Base-by-base conservation (phyloP, 2,329 filamentous ascomycete genomes). In the Ophiostoma triangulosporum region DNA sequence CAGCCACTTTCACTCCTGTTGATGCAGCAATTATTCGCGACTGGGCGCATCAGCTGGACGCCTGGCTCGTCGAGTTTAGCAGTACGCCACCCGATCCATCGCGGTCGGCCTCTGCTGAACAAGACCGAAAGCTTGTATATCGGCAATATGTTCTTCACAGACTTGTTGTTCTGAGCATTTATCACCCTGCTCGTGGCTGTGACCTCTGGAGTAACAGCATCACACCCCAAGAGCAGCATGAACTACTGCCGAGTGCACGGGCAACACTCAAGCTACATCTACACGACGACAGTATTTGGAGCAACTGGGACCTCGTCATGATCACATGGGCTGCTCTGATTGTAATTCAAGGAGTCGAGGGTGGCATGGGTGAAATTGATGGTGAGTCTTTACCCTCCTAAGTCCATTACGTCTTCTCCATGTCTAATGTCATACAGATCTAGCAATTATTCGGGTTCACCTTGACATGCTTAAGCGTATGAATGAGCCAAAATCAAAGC, bases 241-340 rank as follows among this genome's bases (percentile, higher is more conserved):
- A 58, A 50, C 55, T 58, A 29, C 35, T 58, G 24, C 46, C 57
- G 9, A 54, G 50, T 15, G 57, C 57, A 3, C 54, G 57, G 4
- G 57, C 57, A 15, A 56, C 57, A 3, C 52, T 58, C 14, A 56
- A 58, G 31, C 55, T 58, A 26, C 56, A 58, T 43, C 35, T 46
- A 14, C 50, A 57, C 48, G 57, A 58, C 50, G 52, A 54, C 49
- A 40, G 17, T 24, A 58, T 58, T 50, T 58, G 57, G 57, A 38
- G 51, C 50, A 58, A 58, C 52, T 58, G 57, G 57, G 57, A 58
- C 45, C 50, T 58, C 8, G 52, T 58, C 35, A 57, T 58, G 51
- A 58, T 58, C 20, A 56, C 57, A 2, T 58, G 57, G 57, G 57
- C 57, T 5, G 55, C 57, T 3, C 33, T 58, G 20, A 58, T 58